A percentile compares a stretch with the other conserved stretches of the same genome.
phyloP scores from a whole-genome alignment of 228 moss, liverwort and hornwort genomes.

The Sphagnum magellanicum region DNA sequence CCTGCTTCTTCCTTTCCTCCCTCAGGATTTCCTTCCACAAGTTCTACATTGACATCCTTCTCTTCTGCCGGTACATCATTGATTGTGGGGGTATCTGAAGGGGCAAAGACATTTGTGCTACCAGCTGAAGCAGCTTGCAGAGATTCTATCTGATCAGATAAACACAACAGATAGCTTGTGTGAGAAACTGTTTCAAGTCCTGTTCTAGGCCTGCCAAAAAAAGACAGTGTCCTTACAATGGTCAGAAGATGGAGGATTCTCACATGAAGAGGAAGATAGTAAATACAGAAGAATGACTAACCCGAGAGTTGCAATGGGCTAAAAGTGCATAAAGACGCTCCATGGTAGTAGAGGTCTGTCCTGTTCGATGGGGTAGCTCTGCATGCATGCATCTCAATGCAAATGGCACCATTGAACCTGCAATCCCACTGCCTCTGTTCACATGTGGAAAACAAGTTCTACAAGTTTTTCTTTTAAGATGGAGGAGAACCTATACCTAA shows the following conservation, averaged over 20 bases:
- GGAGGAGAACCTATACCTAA: too few relatives aligned
- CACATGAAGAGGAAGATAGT: too few relatives aligned
- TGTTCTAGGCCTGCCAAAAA: neutral
- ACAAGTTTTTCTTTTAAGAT: too few relatives aligned
- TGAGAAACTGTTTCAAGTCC: neutral
- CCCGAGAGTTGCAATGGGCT: conserved; percentile 74
- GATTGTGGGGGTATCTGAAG: conserved; percentile 19
- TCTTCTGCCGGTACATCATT: conserved; percentile 17
- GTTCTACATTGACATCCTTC: conserved; percentile 6
- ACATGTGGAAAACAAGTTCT: too few relatives aligned
- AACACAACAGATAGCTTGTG: neutral
- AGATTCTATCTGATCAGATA: conserved; percentile 45
- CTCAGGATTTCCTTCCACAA: conserved; percentile 11
- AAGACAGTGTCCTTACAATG: neutral
- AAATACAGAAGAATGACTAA: conserved; percentile 14
- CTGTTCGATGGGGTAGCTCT: conserved; percentile 90
- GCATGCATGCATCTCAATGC: conserved; percentile 91
- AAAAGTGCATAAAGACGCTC: conserved; percentile 84
- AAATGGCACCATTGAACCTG: conserved; percentile 98
- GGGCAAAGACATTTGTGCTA: conserved; percentile 8
- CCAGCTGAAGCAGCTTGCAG: conserved; percentile 34
- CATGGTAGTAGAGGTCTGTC: conserved; percentile 58
- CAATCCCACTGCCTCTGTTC: neutral
- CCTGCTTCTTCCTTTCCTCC: conserved; percentile 4
- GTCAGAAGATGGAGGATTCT: neutral